Evolutionary conservation across 495 filamentous ascomycete species (phyloP), one percentile per base, ranked within the genome.

Genomic region (Penicillium cataractarum): DNA sequence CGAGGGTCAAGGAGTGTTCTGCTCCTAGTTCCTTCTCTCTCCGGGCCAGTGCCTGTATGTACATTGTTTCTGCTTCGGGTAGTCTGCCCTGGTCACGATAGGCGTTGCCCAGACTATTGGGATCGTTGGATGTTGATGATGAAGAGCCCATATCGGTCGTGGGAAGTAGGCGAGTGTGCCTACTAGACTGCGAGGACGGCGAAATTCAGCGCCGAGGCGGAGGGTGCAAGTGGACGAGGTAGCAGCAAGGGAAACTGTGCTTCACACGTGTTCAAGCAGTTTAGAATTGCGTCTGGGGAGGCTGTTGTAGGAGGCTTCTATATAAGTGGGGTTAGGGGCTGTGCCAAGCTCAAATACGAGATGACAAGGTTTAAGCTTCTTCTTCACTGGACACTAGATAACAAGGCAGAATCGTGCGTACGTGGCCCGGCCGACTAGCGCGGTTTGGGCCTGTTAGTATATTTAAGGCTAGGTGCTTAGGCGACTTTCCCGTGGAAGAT

Each of bases 11-110:
- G 0, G n/a, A 19, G 8, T 54, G 51, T 2, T 54, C 51, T 29
- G 32, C 27, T 21, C 51, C 51, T 4, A 35, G 32, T 4, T 5
- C 37, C 5, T 46, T 44, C 15, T 57, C 39, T 6, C n/a, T 9
- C 15, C 24, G 12, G 22, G 39, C 26, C 19, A 57, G 55, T 19
- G 13, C 55, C 24, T 6, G 35, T 32, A 5, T n/a, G 24, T 46
- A 46, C 26, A 73, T 66, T 52, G 53, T 12, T 49, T 75, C 68
- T 65, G 64, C 62, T 24, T 54, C 58, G 33, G 51, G 1, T 10
- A 59, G 39, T 7, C 21, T 46, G 42, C 42, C 8, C 4, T 46
- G 42, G 21, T 46, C 42, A 24, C 42, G 42, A 24, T 46, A 46
- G 8, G 24, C 19, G 6, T 22, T 4, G 3, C 42, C 42, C 8